Base-by-base conservation (phyloP, 768 basidiomycete species). In the Collybia sp. region DNA sequence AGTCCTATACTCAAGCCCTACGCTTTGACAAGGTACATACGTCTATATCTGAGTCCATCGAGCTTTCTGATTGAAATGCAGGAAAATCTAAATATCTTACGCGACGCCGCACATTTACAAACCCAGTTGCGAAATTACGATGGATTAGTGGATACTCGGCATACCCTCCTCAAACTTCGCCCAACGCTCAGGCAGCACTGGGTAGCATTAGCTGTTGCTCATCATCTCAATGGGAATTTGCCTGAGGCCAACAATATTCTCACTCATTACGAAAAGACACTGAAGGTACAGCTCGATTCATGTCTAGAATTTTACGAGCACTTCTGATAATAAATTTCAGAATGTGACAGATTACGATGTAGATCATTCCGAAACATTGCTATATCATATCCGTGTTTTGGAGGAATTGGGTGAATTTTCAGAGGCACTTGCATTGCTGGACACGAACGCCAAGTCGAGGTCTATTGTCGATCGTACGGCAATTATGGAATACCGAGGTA, bases 1-100 rank as follows among this genome's bases (percentile, higher is more conserved):
- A 93, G 58, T 93, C 93, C 18, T 98, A 97, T 64, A 81, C 77
- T 1, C 88, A 91, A 69, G 95, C 94, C 2, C 70, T 94, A 53
- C 77, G 79, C 49, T 89, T 88, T 57, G 96, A 98, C 69, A 86
- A 85, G 70, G 94, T 95, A 57, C n/a, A n/a, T n/a, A n/a, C 54
- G 77, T 61, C 12, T 37, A 18, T 40, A 12, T 38, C 30, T 5
- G 48, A 34, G 15, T 36, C 33, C 3, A 43, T 36, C 11, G 8
- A 38, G 15, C 30, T 45, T 39, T 34, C 32, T 55, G 20, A 50
- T 43, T 43, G 18, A 32, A 32, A 44, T 15, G 44, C 56, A 96
- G 94, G 93, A 97, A 57, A 96, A 96, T 60, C 67, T 96, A 57
- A 95, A 95, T 63, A 85, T 99, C 53, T 66, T 99, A 18, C 83